phyloP scores from a whole-genome alignment of 2,329 filamentous ascomycete genomes.

The Magnaporthiopsis rhizophila region DNA sequence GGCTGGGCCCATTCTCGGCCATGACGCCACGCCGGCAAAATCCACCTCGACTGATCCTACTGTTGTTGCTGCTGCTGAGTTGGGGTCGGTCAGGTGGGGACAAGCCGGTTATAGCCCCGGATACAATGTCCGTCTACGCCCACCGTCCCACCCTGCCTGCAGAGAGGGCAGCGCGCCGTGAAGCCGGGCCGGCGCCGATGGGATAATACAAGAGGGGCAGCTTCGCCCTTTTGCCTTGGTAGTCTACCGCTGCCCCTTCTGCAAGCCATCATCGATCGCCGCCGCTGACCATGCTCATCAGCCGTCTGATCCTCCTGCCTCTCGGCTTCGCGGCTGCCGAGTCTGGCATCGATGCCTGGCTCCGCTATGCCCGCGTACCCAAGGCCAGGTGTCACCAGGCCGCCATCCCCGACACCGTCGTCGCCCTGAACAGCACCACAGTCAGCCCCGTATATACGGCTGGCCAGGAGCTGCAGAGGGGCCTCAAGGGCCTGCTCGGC shows the following conservation, averaged over 20 bases:
- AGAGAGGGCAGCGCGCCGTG: background rate
- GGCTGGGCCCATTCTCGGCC: background rate
- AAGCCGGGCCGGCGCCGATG: background rate
- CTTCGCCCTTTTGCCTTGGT: background rate
- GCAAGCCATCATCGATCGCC: background rate
- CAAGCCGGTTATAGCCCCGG: too few species aligned
- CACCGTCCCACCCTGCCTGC: too few species aligned
- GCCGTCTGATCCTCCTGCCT: conserved; percentile 2
- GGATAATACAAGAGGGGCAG: background rate
- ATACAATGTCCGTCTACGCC: background rate
- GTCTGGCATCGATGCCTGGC: conserved; percentile 41
- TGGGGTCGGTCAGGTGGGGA: background rate
- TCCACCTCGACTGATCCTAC: background rate
- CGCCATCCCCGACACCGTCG: conserved; percentile 11
- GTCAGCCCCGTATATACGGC: conserved; percentile 52
- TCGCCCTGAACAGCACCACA: conserved; percentile 36
- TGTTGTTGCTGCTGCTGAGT: background rate
- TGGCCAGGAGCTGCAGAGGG: conserved; percentile 48
- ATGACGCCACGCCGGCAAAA: background rate
- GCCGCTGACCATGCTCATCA: conserved; percentile 1
- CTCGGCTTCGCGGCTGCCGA: conserved; percentile 26
- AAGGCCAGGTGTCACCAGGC: background rate
- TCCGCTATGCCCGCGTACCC: conserved; percentile 35
- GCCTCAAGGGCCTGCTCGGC: conserved; percentile 49
- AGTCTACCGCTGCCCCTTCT: background rate